Evolutionary conservation across 176 grass and related monocot genomes (phyloP).

Genomic region (Carex kokanica): DNA sequence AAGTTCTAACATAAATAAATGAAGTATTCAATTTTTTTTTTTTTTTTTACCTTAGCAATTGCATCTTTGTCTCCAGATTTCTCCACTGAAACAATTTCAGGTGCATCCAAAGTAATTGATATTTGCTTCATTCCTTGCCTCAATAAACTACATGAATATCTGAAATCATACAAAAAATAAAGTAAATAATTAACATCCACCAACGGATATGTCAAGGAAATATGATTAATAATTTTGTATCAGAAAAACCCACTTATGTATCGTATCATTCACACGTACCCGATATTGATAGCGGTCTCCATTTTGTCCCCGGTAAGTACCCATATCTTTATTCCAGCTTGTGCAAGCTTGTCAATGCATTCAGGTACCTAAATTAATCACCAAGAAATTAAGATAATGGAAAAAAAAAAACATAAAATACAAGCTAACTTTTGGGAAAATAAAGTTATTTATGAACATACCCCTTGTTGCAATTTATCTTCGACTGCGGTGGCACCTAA

Average conservation of each 20-base stretch:
- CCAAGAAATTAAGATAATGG: conserved; percentile 2
- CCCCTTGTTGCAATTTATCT: conserved; percentile 86
- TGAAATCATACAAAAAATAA: conserved; percentile 28
- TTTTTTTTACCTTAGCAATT: conserved; percentile 42
- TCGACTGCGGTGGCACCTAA: conserved; percentile 91
- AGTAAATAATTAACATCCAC: not conserved
- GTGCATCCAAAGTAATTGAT: conserved; percentile 66
- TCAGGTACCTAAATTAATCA: conserved; percentile 69
- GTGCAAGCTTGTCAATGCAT: conserved; percentile 89
- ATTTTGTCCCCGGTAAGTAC: conserved; percentile 94
- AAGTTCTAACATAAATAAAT: too few relatives aligned
- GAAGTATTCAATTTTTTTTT: not conserved
- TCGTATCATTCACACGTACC: conserved; percentile 33
- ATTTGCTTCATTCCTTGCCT: conserved; percentile 96
- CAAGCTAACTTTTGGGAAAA: not conserved
- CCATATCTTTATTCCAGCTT: conserved; percentile 99
- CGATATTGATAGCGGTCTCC: conserved; percentile 97
- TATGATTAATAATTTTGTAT: not conserved
- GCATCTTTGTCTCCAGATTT: conserved; percentile 51
- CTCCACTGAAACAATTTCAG: conserved; percentile 58
- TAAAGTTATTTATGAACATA: conserved; percentile 24
- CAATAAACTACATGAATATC: conserved; percentile 84
- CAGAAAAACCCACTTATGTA: conserved; percentile 2
- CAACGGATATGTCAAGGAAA: not conserved
- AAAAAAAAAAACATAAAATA: not conserved